Percentiles rank a stretch among this genome's conserved stretches.
phyloP scores from a whole-genome alignment of 1,284 basidiomycete species.

The Pyrrhoderma noxium region DNA sequence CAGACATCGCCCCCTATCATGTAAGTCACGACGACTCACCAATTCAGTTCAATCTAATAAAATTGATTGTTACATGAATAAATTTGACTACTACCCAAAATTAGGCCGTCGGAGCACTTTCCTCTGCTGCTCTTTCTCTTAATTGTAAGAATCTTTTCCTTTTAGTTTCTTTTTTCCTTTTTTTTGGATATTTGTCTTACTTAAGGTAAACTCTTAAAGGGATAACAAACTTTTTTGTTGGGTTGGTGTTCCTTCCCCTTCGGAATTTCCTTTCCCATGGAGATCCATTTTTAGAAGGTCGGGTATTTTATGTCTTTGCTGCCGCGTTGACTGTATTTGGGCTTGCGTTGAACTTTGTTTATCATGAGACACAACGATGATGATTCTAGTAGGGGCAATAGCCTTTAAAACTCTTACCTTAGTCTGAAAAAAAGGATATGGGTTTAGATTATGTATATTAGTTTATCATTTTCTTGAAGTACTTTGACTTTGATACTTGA shows the following conservation, averaged over 20 bases:
- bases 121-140: constrained; percentile 75
- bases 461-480: too few species aligned
- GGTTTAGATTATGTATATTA: too few species aligned
- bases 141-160: constrained; percentile 52
- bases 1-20: constrained; percentile 81
- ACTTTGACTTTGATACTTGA: too few species aligned
- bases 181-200: too few species aligned
- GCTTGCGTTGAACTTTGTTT: constrained; percentile 34
- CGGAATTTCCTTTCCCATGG: constrained; percentile 64
- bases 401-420: too few species aligned
- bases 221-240: constrained; percentile 79
- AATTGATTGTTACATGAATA: not conserved
- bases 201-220: constrained; percentile 48
- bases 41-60: not conserved
- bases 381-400: too few species aligned
- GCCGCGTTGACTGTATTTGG: constrained; percentile 35
- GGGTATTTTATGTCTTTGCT: constrained; percentile 79
- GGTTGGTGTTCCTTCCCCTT: constrained; percentile 75
- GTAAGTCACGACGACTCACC: constrained; percentile 35
- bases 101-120: constrained; percentile 78
- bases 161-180: not conserved
- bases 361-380: constrained; percentile 21
- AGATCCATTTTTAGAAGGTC: constrained; percentile 61
- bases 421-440: too few species aligned
- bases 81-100: too few species aligned